Percentiles rank a stretch among this genome's conserved stretches.
These are phyloP conservation scores for Kurtzmaniella cleridarum DNA, from an alignment of 805 yeast genomes.

Conservation along the genomic window DNA sequence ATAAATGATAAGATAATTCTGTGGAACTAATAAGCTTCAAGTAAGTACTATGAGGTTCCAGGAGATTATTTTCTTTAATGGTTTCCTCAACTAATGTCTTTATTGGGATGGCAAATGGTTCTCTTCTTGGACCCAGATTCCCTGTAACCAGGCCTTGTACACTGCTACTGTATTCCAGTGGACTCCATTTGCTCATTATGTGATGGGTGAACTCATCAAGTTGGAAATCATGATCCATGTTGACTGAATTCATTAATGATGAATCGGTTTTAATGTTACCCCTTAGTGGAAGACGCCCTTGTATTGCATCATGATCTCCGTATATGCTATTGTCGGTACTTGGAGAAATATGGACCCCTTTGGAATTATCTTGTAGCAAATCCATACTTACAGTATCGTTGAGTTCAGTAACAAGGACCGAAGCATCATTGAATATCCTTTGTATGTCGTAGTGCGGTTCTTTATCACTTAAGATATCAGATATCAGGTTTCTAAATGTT, in stretches of 20 bases:
- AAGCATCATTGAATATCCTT: constrained; percentile 29
- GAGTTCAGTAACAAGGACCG: constrained; percentile 28
- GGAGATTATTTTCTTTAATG: constrained; percentile 17
- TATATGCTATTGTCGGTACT: too few relatives aligned
- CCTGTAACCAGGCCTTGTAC: not conserved
- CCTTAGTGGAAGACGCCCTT: too few relatives aligned
- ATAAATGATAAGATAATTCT: constrained; percentile 25
- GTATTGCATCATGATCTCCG: too few relatives aligned
- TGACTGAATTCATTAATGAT: too few relatives aligned
- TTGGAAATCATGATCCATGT: constrained; percentile 11
- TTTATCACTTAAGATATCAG: constrained; percentile 8
- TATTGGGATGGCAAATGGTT: constrained; percentile 10
- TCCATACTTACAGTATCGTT: constrained; percentile 17
- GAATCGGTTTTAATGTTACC: too few relatives aligned
- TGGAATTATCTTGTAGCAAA: constrained; percentile 1
- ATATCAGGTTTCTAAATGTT: constrained; percentile 10
- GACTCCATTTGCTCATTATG: not conserved
- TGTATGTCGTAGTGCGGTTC: constrained; percentile 6
- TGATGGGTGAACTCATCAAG: constrained; percentile 15
- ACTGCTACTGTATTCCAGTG: too few relatives aligned
- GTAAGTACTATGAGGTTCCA: constrained; percentile 27
- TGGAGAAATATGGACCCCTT: too few relatives aligned
- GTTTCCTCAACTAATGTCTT: constrained; percentile 21
- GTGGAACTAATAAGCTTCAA: constrained; percentile 23
- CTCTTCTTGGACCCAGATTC: not conserved